Conservation (phyloP, 1,284 basidiomycete genomes). For the Boletus semigastroideus region DNA sequence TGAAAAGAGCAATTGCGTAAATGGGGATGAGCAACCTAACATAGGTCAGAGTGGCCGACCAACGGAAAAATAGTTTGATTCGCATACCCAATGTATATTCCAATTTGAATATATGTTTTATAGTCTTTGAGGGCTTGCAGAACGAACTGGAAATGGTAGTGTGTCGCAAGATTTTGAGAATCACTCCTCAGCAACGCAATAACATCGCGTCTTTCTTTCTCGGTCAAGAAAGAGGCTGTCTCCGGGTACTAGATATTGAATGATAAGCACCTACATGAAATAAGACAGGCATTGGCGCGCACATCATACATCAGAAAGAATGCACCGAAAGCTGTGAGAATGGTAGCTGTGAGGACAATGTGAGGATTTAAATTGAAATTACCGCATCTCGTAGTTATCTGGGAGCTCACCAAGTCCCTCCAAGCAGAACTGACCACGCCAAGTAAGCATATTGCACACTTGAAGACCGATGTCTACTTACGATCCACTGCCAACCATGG, state of each 20-base stretch:
- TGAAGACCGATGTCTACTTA: constrained; percentile 29
- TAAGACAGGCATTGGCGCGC: constrained; percentile 5
- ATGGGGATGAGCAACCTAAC: constrained; percentile 47
- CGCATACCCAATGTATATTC: constrained; percentile 45
- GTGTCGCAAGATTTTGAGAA: constrained; percentile 32
- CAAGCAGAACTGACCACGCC: constrained; percentile 29
- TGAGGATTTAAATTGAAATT: background rate
- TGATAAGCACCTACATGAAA: background rate
- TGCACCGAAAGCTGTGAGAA: constrained; percentile 36
- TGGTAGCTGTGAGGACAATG: constrained; percentile 34
- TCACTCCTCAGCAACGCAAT: constrained; percentile 42
- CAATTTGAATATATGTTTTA: constrained; percentile 45
- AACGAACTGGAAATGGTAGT: constrained; percentile 39
- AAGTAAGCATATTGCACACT: constrained; percentile 2
- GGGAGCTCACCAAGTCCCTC: constrained; percentile 31
- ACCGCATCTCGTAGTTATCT: background rate
- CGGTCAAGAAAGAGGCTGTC: constrained; percentile 46
- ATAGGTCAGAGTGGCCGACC: constrained; percentile 6
- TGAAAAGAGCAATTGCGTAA: constrained; percentile 60
- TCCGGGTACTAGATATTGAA: constrained; percentile 40
- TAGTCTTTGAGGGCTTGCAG: constrained; percentile 44
- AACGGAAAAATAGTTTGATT: background rate
- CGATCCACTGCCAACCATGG: constrained; percentile 50
- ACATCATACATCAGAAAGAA: constrained; percentile 49
- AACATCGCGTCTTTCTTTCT: constrained; percentile 36